phyloP scores from a whole-genome alignment of 768 basidiomycete species.

The Hericium rajendrae region DNA sequence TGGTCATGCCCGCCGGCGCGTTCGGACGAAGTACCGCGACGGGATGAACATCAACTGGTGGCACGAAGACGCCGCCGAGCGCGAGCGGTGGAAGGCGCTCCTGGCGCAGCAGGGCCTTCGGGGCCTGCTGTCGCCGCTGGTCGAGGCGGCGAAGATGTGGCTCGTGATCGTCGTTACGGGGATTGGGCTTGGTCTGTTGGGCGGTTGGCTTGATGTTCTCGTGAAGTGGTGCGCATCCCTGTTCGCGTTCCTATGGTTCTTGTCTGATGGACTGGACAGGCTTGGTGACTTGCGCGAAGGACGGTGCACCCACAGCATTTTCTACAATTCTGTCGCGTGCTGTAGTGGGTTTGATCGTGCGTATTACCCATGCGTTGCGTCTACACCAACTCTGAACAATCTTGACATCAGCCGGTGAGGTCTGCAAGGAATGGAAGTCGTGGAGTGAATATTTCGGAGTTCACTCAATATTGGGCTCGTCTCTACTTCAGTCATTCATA shows the following conservation, averaged over 20 bases:
- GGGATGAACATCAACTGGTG: slow-evolving; percentile 63
- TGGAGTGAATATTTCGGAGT: slow-evolving; percentile 57
- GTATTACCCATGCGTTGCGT: slow-evolving; percentile 15
- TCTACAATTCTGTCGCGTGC: slow-evolving; percentile 64
- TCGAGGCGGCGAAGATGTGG: slow-evolving; percentile 56
- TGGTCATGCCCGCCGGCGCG: slow-evolving; percentile 5
- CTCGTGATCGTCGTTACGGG: slow-evolving; percentile 59
- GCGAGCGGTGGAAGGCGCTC: slow-evolving; percentile 41
- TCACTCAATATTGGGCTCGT: slow-evolving; percentile 45
- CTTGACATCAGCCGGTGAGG: slow-evolving; percentile 43
- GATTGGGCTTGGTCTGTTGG: slow-evolving; percentile 55
- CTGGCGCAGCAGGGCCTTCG: slow-evolving; percentile 44
- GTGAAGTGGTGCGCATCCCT: slow-evolving; percentile 48
- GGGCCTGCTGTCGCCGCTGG: slow-evolving; percentile 42
- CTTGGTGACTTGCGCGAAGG: slow-evolving; percentile 62
- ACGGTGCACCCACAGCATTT: slow-evolving; percentile 56
- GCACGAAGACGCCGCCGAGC: slow-evolving; percentile 53
- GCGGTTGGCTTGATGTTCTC: slow-evolving; percentile 65
- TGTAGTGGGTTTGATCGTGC: slow-evolving; percentile 53
- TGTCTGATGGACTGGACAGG: slow-evolving; percentile 27
- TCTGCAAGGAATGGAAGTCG: slow-evolving; percentile 56
- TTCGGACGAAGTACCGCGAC: slow-evolving; percentile 34
- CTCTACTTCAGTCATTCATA: slow-evolving; percentile 53
- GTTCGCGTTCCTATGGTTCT: not conserved
- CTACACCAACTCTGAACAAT: slow-evolving; percentile 3